Base-by-base conservation (phyloP, 306 rosid species). In the Begonia loranthoides region DNA sequence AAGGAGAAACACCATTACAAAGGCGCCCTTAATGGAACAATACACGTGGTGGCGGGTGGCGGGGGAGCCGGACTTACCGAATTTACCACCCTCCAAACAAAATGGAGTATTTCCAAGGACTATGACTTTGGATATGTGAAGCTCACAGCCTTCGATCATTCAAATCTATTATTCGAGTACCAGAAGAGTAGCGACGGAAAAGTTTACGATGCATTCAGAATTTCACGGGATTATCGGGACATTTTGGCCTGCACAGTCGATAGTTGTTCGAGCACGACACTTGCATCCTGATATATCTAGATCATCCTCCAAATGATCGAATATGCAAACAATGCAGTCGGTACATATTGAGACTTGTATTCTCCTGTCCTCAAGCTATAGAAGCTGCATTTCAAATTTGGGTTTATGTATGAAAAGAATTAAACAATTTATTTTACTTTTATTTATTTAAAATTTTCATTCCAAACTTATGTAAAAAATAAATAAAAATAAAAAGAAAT, bases 91-190 rank as follows among this genome's bases (percentile, higher is more conserved):
- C 61, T 82, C 50, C 59, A 78, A 72, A 85, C 95, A 8, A 66
- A 13, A 49, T 90, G 97, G 97, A 90, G 95, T 57, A 59, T 90
- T 51, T 67, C 69, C 38, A 85, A 76, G 68, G 95, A 85, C 63
- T 55, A 62, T 43, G 97, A 90, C 56, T 90, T 58, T 48, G 97
- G 97, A 54, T 90, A 79, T 55, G 87, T 78, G 56, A 90, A 90
- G 51, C 84, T 90, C 10, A 90, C 94, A 15, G 92, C 95, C 56
- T 82, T 72, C 56, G 87, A 82, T 55, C 85, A 71, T 68, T 85
- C 95, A n/a, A 90, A 85, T 63, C 60, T 90, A 6, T 63, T 85
- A 81, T 69, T 85, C n/a, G 97, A 90, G 81, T 90, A 90, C 81
- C 82, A 79, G 87, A 90, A 82, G 73, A 90, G 97, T 68, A 76